Base-by-base conservation (phyloP, 2,329 filamentous ascomycete genomes). In the Epichloe festucae region DNA sequence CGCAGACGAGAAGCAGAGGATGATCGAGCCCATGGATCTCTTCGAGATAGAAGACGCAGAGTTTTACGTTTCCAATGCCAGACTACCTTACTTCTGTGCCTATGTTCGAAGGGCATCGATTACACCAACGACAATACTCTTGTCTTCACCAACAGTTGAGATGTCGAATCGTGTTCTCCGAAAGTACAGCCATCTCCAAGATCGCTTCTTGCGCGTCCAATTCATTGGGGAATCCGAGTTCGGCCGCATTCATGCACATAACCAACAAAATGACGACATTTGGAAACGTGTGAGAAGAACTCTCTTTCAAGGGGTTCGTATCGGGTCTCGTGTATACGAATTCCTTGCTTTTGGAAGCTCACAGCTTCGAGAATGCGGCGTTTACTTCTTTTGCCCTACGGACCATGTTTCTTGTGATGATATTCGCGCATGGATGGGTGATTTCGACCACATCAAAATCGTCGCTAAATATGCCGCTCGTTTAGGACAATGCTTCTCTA, bases 321-420 rank as follows among this genome's bases (percentile, higher is more conserved):
- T 98, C 48, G 93, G 88, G 4, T 86, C 84, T 56, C 82, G 88
- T 7, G 79, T 81, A 53, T 98, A 89, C 65, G 79, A 91, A 58
- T 97, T 97, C 57, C 78, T 98, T 27, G 93, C 91, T 0, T 96
- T 90, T 68, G 91, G 93, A 0, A 97, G 93, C 65, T 96, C 93
- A 0, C 93, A 98, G 60, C 87, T 98, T 54, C 81, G 91, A 49
- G 90, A 97, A 62, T 83, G 91, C 58, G 87, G 90, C 0, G 90
- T 88, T 0, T 97, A 93, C 62, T 96, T 98, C 67, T 97, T 97
- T 65, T 85, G 87, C 4, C 78, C 86, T 0, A 81, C 80, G 0
- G 71, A 78, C 0, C 72, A 79, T 51, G 63, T 87, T 7, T 84
- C 80, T 1, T 88, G 88, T 50, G 77, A 85, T 17, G 75, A 84